Conservation (phyloP, 192 early-diverging fungal species). For the Coemansia sp. region DNA sequence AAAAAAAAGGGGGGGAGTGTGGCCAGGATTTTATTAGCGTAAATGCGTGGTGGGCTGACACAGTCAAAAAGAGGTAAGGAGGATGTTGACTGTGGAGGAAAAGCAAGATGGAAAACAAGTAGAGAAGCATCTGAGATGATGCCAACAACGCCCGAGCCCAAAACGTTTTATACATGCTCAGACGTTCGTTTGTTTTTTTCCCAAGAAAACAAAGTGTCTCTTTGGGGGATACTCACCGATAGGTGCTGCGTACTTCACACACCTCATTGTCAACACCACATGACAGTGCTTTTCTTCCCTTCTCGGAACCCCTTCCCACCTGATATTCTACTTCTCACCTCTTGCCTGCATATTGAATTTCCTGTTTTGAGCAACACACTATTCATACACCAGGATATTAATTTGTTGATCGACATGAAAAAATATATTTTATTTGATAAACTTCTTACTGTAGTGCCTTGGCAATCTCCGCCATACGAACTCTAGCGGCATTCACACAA, state of each 20-base stretch:
- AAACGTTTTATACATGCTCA: background rate
- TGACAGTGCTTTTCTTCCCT: background rate
- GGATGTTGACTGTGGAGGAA: background rate
- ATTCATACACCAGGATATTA: slow-evolving; percentile 5
- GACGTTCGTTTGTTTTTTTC: background rate
- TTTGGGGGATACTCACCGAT: background rate
- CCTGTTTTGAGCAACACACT: background rate
- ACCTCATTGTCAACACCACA: background rate
- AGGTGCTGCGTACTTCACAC: background rate
- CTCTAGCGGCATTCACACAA: slow-evolving; percentile 28
- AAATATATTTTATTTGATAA: background rate
- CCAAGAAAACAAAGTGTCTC: background rate
- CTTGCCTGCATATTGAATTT: slow-evolving; percentile 3
- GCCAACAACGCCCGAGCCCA: background rate
- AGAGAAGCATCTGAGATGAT: background rate
- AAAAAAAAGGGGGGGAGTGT: background rate
- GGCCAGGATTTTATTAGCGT: background rate
- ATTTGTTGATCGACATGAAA: background rate
- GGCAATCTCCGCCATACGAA: slow-evolving; percentile 19
- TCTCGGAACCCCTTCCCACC: background rate
- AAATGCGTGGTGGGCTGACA: background rate
- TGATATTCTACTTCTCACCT: background rate
- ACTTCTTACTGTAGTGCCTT: background rate
- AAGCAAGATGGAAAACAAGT: background rate
- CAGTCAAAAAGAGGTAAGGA: background rate